Base-by-base conservation (phyloP, 2,329 filamentous ascomycete genomes). In the Bipolaris zeicola region DNA sequence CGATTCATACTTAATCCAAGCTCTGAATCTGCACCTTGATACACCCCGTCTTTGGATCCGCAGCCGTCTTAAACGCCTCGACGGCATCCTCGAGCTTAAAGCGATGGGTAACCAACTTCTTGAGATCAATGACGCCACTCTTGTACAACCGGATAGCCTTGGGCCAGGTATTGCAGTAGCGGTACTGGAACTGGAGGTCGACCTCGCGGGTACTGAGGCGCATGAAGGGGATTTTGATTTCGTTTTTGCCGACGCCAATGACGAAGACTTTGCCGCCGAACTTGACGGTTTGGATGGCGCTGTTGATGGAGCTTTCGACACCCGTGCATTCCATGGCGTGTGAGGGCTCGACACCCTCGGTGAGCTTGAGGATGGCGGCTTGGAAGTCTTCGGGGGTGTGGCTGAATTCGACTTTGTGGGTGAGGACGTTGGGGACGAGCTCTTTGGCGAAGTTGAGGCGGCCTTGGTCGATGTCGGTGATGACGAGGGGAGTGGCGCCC, bases 261-360 rank as follows among this genome's bases (percentile, higher is more conserved):
- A 98, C 89, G 73, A 98, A 98, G 51, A 98, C 94, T 79, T 96
- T 96, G 68, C 95, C 94, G 64, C 94, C 95, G 71, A 98, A 98
- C 80, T 94, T 96, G 75, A 90, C 86, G 8, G 91, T 88, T 85
- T 93, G 95, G 74, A 97, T 94, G 50, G 92, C 92, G 26, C 90
- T 84, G 5, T 87, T 86, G 70, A 98, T 90, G 76, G 89, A 93
- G 79, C 88, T 91, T 82, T 97, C 93, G 14, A 96, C 92, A 48
- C 95, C 95, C 0, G 95, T 98, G 81, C 94, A 98, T 79, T 98
- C 94, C 78, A 98, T 85, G 11, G 88, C 88, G 50, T 96, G 81
- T 16, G 88, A 85, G 0, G 94, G 92, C 79, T 96, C 91, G 64
- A 94, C 81, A 24, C 90, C 91, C 31, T 54, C 52, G 67, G 95